Conservation (phyloP, 208 protist species). For the Leishmania mexicana region DNA sequence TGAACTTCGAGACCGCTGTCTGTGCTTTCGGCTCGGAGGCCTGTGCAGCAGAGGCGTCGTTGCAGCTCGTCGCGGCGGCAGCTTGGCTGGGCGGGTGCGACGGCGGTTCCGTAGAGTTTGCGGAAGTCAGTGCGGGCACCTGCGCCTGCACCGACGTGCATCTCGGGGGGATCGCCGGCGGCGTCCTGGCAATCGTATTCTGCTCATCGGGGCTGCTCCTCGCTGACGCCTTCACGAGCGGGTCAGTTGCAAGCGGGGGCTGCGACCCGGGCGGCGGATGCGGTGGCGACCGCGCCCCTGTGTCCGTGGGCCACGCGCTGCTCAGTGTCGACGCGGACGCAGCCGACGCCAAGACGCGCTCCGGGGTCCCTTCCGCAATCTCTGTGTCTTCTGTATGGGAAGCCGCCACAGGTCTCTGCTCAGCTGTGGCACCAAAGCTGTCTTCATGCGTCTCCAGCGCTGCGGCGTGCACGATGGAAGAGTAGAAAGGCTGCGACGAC, state of each 20-base stretch:
- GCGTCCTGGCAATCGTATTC: conserved; percentile 5
- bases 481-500: not conserved
- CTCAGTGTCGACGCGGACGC: conserved; percentile 21
- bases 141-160: conserved; percentile 21
- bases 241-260: not conserved
- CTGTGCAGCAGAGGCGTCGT: not conserved
- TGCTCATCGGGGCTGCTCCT: not conserved
- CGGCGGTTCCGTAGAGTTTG: conserved; percentile 3
- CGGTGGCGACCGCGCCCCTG: not conserved
- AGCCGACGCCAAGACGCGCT: conserved; percentile 19
- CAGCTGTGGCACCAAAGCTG: not conserved
- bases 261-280: conserved; percentile 3
- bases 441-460: not conserved
- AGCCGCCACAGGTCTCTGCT: not conserved
- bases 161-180: conserved; percentile 4
- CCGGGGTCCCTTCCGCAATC: conserved; percentile 13
- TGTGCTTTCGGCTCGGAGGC: not conserved
- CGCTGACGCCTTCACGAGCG: conserved; percentile 10
- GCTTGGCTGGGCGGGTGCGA: conserved; percentile 18
- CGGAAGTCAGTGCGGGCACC: conserved; percentile 1
- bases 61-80: conserved; percentile 4
- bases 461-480: not conserved
- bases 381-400: not conserved
- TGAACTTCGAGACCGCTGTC: conserved; percentile 29
- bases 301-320: conserved; percentile 13